Evolutionary conservation across 1,284 basidiomycete genomes (phyloP).

Genomic region (Naganishia sp.): DNA sequence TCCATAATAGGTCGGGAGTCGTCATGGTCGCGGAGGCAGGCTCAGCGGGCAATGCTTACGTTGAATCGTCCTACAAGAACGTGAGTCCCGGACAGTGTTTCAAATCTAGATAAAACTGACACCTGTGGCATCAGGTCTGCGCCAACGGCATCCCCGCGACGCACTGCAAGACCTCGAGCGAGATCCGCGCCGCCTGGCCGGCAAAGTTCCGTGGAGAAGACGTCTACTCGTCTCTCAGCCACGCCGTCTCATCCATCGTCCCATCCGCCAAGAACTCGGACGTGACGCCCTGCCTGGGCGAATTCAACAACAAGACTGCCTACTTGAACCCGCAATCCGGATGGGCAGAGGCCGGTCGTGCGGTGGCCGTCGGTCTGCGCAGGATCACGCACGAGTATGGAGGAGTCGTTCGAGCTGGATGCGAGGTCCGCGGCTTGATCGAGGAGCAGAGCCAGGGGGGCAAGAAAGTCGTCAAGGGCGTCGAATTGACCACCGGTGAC

Average conservation of each 20-base stretch:
- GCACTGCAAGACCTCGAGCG: slow-evolving; percentile 14
- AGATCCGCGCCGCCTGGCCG: slow-evolving; percentile 21
- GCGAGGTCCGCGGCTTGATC: slow-evolving; percentile 58
- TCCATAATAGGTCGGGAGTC: slow-evolving; percentile 43
- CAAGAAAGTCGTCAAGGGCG: slow-evolving; percentile 61
- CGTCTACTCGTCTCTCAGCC: slow-evolving; percentile 2
- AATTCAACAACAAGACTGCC: slow-evolving; percentile 42
- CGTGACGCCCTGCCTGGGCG: slow-evolving; percentile 4
- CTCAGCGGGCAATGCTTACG: slow-evolving; percentile 41
- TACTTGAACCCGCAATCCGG: slow-evolving; percentile 78
- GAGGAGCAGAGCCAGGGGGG: slow-evolving; percentile 35
- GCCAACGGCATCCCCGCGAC: slow-evolving; percentile 24
- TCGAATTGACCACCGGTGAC: slow-evolving; percentile 65
- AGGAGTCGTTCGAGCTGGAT: slow-evolving; percentile 63
- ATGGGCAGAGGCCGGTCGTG: slow-evolving; percentile 79
- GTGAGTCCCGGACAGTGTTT: slow-evolving; percentile 9
- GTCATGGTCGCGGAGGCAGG: slow-evolving; percentile 39
- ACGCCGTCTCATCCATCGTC: slow-evolving; percentile 7
- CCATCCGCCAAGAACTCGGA: not conserved
- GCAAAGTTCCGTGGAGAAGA: slow-evolving; percentile 23
- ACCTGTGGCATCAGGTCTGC: slow-evolving; percentile 13
- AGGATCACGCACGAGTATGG: slow-evolving; percentile 62
- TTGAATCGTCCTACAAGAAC: slow-evolving; percentile 45
- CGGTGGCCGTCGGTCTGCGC: slow-evolving; percentile 62
- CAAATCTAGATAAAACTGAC: too few relatives aligned